Conservation (phyloP, 495 filamentous ascomycete genomes). For the Aspergillus coremiiformis region DNA sequence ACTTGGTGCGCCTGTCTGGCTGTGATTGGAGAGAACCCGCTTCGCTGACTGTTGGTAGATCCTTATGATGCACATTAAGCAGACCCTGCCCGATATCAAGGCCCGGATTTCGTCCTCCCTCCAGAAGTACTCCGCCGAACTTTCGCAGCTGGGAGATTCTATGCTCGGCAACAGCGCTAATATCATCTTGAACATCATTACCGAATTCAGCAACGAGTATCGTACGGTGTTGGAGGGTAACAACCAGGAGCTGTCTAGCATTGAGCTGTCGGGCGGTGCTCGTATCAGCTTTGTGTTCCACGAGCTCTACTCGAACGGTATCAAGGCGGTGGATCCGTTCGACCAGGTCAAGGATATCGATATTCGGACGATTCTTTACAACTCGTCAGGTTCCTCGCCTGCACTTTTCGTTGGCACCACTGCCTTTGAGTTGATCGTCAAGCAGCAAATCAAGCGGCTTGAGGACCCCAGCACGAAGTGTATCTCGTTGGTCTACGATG, state of each 20-base stretch:
- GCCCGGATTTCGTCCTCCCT: slow-evolving; percentile 85
- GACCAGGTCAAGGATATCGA: slow-evolving; percentile 96
- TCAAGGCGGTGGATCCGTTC: slow-evolving; percentile 97
- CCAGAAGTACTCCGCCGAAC: slow-evolving; percentile 82
- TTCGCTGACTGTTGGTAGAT: slow-evolving; percentile 48
- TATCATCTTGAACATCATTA: slow-evolving; percentile 96
- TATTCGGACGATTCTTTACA: slow-evolving; percentile 93
- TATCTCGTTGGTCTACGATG: slow-evolving; percentile 93
- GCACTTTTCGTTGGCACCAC: slow-evolving; percentile 97
- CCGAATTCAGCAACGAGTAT: slow-evolving; percentile 97
- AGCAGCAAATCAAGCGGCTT: slow-evolving; percentile 93
- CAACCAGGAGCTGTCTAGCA: slow-evolving; percentile 88
- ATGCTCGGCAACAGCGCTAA: slow-evolving; percentile 95
- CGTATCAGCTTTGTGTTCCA: slow-evolving; percentile 99
- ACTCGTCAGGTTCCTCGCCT: slow-evolving; percentile 95
- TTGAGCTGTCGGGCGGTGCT: slow-evolving; percentile 91
- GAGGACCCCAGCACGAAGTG: slow-evolving; percentile 97
- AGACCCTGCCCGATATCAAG: slow-evolving; percentile 98
- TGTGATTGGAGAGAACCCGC: not conserved
- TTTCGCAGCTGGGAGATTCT: slow-evolving; percentile 79
- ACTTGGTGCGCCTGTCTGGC: slow-evolving; percentile 52
- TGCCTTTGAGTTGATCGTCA: slow-evolving; percentile 96
- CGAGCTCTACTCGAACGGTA: slow-evolving; percentile 94
- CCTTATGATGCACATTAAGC: slow-evolving; percentile 99
- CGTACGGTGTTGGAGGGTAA: slow-evolving; percentile 93